phyloP scores from a whole-genome alignment of 2,329 filamentous ascomycete species.

The Cylindrodendrum hubeiense region DNA sequence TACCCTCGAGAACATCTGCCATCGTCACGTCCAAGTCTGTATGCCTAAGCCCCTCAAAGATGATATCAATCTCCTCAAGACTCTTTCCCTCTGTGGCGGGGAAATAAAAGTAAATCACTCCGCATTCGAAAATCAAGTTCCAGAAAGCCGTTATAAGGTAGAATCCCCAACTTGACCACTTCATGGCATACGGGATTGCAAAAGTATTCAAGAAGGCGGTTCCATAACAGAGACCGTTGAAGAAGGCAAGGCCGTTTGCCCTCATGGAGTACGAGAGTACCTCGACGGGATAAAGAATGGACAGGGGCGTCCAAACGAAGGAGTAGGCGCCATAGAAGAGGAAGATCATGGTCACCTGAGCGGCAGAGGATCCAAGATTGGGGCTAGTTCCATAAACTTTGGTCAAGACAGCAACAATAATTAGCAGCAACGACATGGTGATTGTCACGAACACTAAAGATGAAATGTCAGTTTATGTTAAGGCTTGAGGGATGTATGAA shows the following conservation, averaged over 20 bases:
- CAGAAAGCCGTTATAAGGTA: constrained; percentile 15
- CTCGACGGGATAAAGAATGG: constrained; percentile 16
- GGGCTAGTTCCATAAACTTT: constrained; percentile 7
- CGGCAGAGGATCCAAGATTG: constrained; percentile 10
- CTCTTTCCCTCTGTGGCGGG: constrained; percentile 8
- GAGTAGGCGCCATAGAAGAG: constrained; percentile 17
- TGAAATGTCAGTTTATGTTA: neutral
- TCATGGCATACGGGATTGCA: constrained; percentile 19
- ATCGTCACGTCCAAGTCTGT: constrained; percentile 6
- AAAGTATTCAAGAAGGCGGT: constrained; percentile 18
- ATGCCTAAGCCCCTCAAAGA: constrained; percentile 16
- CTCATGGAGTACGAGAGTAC: constrained; percentile 11
- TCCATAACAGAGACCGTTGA: constrained; percentile 13
- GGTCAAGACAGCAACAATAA: constrained; percentile 7
- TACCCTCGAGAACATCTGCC: constrained; percentile 1
- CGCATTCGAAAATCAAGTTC: constrained; percentile 11
- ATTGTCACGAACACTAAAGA: constrained; percentile 1
- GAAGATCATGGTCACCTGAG: constrained; percentile 17
- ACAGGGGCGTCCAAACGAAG: constrained; percentile 11
- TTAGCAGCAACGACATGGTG: constrained; percentile 1
- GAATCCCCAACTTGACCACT: constrained; percentile 17
- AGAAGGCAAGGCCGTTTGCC: constrained; percentile 14
- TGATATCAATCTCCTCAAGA: constrained; percentile 18
- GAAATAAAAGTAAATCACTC: constrained; percentile 18
- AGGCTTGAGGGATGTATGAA: too few species aligned